Base-by-base conservation (phyloP, 2,329 filamentous ascomycete genomes). In the Aspergillus fructus region DNA sequence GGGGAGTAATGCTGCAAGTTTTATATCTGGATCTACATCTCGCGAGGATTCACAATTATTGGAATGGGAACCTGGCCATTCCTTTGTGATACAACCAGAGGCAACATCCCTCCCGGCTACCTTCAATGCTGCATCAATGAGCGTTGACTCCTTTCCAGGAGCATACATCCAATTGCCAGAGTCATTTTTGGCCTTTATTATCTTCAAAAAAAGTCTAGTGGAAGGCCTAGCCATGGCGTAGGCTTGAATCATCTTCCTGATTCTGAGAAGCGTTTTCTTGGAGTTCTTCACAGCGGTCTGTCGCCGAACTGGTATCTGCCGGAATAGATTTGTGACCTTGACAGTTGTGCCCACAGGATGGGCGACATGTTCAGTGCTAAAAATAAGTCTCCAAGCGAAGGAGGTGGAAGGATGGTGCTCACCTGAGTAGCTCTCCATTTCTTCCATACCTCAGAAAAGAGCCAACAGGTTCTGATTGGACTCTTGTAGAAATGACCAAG, bases 281-380 rank as follows among this genome's bases (percentile, higher is more conserved):
- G 79, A 69, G 37, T 75, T 72, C 62, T 85, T 87, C 27, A 83
- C 60, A 2, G 79, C 77, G 3, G 78, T 75, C 67, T 87, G 82
- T 63, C 78, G 80, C 40, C 86, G 79, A 5, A 89, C 86, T 7
- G 85, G 86, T 17, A 87, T 75, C 37, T 74, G 67, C 54, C 82
- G 81, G 55, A 88, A 79, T 62, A 88, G 83, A 39, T 83, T 76
- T 11, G 72, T 77, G 11, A 87, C 74, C 39, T 80, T 80, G 47
- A 88, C 77, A 15, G 82, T 86, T 1, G 85, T 88, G 2, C 86
- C 86, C 4, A 85, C 76, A 1, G 85, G 80, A 65, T 85, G 79
- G 55, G 85, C 83, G 17, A 77, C 72, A 49, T 71, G 75, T 49
- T 79, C 57, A 24, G 66, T 63, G 34, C 72, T 74, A 51, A 13